Percentiles rank a stretch among this genome's conserved stretches.
Conservation (phyloP, 495 filamentous ascomycete genomes). For the Talaromyces adpressus region DNA sequence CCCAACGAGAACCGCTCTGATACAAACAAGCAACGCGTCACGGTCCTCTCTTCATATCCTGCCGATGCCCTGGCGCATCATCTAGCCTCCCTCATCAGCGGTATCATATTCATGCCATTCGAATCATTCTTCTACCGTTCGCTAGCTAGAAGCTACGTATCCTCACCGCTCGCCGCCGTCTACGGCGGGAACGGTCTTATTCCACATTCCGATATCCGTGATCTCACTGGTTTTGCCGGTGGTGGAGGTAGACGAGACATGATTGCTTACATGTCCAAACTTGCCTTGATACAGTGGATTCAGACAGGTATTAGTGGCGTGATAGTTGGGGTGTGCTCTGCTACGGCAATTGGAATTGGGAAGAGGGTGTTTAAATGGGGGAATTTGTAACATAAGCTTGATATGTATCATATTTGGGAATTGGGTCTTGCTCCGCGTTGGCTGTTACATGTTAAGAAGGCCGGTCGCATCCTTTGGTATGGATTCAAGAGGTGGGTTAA, state of each 20-base stretch:
- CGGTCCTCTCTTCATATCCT: constrained; percentile 42
- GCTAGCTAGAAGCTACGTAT: constrained; percentile 34
- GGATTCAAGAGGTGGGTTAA: background rate
- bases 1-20: background rate
- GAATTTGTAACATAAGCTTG: constrained; percentile 22
- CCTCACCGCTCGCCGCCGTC: constrained; percentile 12
- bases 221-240: constrained; percentile 33
- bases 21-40: constrained; percentile 30
- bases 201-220: constrained; percentile 25
- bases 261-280: constrained; percentile 34
- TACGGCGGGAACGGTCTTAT: constrained; percentile 12
- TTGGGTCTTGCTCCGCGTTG: background rate
- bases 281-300: constrained; percentile 39
- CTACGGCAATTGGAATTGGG: constrained; percentile 37
- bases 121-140: constrained; percentile 43
- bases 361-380: constrained; percentile 42
- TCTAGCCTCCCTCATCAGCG: constrained; percentile 34
- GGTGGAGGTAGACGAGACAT: constrained; percentile 29
- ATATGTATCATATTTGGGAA: background rate
- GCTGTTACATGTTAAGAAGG: background rate
- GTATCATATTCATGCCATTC: constrained; percentile 37
- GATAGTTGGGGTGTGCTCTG: constrained; percentile 37
- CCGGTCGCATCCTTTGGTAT: background rate
- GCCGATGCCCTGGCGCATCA: constrained; percentile 39
- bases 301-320: constrained; percentile 36